phyloP scores from a whole-genome alignment of 495 filamentous ascomycete species.

The Tuber borchii region DNA sequence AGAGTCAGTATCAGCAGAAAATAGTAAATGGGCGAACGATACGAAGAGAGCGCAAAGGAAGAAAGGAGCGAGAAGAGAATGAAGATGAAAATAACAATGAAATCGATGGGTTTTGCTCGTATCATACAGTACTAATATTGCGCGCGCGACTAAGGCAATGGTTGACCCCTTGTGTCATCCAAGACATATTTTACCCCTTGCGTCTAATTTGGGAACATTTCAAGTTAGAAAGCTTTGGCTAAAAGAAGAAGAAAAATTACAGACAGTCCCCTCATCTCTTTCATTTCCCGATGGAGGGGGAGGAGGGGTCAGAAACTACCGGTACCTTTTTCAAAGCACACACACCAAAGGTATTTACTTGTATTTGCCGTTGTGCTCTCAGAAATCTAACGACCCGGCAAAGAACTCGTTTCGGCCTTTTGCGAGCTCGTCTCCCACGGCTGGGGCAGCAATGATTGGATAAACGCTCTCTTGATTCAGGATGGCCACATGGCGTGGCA shows the following conservation, averaged over 20 bases:
- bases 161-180: background rate
- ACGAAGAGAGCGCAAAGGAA: background rate
- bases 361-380: background rate
- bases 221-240: background rate
- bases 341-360: background rate
- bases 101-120: conserved; percentile 6
- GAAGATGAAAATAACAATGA: background rate
- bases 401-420: background rate
- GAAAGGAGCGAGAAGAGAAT: conserved; percentile 3
- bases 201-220: background rate
- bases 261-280: background rate
- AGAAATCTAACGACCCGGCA: background rate
- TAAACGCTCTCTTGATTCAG: background rate
- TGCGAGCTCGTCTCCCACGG: background rate
- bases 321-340: background rate
- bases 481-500: background rate
- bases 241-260: background rate
- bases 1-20: background rate
- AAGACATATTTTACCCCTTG: conserved; percentile 3
- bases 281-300: background rate
- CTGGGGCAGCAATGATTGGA: background rate
- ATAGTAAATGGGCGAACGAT: background rate
- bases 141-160: background rate
- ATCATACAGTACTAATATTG: conserved; percentile 2
- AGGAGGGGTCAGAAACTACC: background rate